A percentile compares a stretch with the other conserved stretches of the same genome.
Conservation (phyloP, 2,329 filamentous ascomycete genomes). For the Eutypella sp. region DNA sequence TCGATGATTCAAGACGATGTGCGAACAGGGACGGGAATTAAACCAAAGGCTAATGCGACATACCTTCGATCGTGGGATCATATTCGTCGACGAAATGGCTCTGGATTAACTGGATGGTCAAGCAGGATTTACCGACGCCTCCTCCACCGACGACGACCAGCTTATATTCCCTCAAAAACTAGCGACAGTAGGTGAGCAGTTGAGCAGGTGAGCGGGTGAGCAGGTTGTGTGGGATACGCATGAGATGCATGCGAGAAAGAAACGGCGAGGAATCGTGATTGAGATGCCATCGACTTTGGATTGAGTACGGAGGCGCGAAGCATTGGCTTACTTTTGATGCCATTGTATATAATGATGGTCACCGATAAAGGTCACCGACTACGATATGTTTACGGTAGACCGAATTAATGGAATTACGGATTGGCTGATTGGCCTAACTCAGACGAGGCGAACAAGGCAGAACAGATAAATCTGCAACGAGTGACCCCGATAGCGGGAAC, state of each 20-base stretch:
- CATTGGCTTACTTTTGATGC: slow-evolving; percentile 37
- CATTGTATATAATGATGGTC: slow-evolving; percentile 24
- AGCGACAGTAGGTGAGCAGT: slow-evolving; percentile 17
- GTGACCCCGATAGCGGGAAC: no score
- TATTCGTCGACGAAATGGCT: slow-evolving; percentile 99
- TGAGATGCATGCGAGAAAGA: no score
- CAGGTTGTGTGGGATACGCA: no score
- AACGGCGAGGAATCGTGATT: no score
- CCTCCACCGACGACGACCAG: slow-evolving; percentile 95
- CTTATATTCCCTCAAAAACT: slow-evolving; percentile 91
- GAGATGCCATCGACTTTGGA: no score
- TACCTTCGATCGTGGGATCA: slow-evolving; percentile 98
- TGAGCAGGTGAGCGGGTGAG: not conserved
- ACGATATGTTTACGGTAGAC: no score
- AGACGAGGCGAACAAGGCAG: slow-evolving; percentile 6
- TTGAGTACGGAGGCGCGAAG: no score
- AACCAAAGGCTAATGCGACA: slow-evolving; percentile 21
- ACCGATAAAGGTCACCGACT: slow-evolving; percentile 12
- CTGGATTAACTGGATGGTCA: slow-evolving; percentile 94
- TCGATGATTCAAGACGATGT: not conserved
- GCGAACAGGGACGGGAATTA: not conserved
- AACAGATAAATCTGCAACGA: no score
- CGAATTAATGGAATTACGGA: no score
- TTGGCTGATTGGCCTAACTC: no score
- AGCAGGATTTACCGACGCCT: slow-evolving; percentile 97